Evolutionary conservation across 345 rosid species (phyloP), one percentile per base, ranked within the genome.

Genomic region (Sonneratia caseolaris): DNA sequence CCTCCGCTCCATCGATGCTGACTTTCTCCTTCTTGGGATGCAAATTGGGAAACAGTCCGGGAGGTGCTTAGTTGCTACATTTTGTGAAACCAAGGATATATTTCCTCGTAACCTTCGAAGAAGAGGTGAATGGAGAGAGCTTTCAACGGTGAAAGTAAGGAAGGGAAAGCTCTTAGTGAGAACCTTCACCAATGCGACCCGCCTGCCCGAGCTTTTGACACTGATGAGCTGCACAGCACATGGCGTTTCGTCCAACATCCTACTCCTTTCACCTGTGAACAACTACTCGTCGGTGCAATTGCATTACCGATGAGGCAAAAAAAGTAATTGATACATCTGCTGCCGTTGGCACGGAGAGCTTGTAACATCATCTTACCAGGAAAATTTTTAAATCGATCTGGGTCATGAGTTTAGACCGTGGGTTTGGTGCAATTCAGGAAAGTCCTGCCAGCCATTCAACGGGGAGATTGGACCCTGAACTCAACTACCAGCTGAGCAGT

Each of bases 1-100:
- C 96, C 96, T 7, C 95, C 90, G 1, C 89, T 89, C 43, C 95
- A 89, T 75, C 83, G 95, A 81, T 70, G 91, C 80, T 87, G 72
- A 68, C 65, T 36, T 16, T 36, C 47, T 43, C 37, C 64, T 47
- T 24, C 42, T 43, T 40, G 53, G 47, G 37, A n/a, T 21, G 40
- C 22, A 45, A 64, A 18, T 15, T n/a, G 3, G n/a, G n/a, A 18
- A 13, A 11, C 18, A 24, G 11, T 4, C 36, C 36, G 11, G 38
- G 13, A 62, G 38, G 36, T 12, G 66, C 66, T 62, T 9, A 27
- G 12, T 27, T 27, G 66, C 32, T 12, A 35, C 37, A 15, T 12
- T 27, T 35, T 13, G 19, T 27, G 7, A 62, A 62, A 35, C 66
- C 66, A 11, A 62, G 37, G 66, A 35, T 12, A 37, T 3, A 5